Evolutionary conservation across 169 alveolate genomes (phyloP).

Genomic region (Plasmodium falciparum): DNA sequence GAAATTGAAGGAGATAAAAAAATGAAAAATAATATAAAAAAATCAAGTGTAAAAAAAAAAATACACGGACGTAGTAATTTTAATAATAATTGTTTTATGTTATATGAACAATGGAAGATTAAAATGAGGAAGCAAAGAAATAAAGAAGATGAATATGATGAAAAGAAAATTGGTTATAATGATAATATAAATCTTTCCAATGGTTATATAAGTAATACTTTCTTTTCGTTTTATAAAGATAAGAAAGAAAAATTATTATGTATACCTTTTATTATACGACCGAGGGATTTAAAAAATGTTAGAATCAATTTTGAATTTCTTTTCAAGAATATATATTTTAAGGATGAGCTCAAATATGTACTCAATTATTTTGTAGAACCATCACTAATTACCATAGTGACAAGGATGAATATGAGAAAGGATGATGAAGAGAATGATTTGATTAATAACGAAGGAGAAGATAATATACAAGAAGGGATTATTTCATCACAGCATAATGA

Average conservation of each 20-base stretch:
- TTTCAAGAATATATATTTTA: conserved; percentile 17
- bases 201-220: too few relatives aligned
- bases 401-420: not conserved
- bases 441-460: not conserved
- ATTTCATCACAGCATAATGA: not conserved
- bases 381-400: conserved; percentile 46
- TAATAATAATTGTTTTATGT: conserved; percentile 36
- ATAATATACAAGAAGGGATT: not conserved
- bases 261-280: conserved; percentile 42
- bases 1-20: conserved; percentile 7
- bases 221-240: conserved; percentile 27
- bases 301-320: conserved; percentile 43
- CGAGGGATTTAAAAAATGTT: conserved; percentile 21
- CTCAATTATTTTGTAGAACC: conserved; percentile 22
- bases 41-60: not conserved
- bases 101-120: conserved; percentile 27
- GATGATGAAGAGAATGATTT: not conserved
- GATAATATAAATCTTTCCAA: too few relatives aligned
- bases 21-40: conserved; percentile 1
- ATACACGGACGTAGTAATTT: conserved; percentile 56
- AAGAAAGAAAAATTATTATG: conserved; percentile 33
- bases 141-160: not conserved
- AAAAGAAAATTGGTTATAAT: not conserved
- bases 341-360: conserved; percentile 18
- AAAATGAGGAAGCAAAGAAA: not conserved